Base-by-base conservation (phyloP, 2,329 filamentous ascomycete genomes). In the Fusarium heterosporum region DNA sequence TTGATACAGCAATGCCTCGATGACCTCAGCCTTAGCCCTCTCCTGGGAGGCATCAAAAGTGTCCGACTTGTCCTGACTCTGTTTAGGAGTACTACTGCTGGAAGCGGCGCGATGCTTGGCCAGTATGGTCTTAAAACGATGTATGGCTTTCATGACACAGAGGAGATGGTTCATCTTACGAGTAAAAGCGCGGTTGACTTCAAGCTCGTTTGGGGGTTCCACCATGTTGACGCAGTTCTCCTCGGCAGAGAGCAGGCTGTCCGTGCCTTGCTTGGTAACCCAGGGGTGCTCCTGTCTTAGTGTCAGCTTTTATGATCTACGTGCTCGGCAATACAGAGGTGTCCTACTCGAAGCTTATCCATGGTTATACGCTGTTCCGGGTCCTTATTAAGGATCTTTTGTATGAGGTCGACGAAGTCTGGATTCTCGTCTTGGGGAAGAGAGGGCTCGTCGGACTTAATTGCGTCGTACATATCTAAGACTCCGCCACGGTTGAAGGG, bases 161-260 rank as follows among this genome's bases (percentile, higher is more conserved):
- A 98, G 83, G 3, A 98, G 84, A 74, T 96, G 90, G 60, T 90
- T 90, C 86, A 98, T 93, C 74, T 93, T 96, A 25, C 87, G 88
- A 4, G 96, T 98, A 67, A 98, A 96, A 14, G 96, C 96, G 66
- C 91, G 89, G 72, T 93, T 93, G 74, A 97, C 87, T 79, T 99
- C 96, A 55, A 94, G 89, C 70, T 96, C 92, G 57, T 95, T 98
- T 1, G 95, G 95, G 7, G 89, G 87, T 63, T 93, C 92, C 30
- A 98, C 84, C 16, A 93, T 81, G 66, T 93, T 85, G 12, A 90
- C 87, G 41, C 92, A 96, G 71, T 99, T 99, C 74, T 97, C 94
- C 66, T 93, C 91, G 42, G 87, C 85, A 9, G 93, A 87, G 13
- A 98, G 83, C 14, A 99, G 82, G 62, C 88, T 88, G 77, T 98